phyloP scores from a whole-genome alignment of 1,139 yeast genomes.

The Diutina rugosa region DNA sequence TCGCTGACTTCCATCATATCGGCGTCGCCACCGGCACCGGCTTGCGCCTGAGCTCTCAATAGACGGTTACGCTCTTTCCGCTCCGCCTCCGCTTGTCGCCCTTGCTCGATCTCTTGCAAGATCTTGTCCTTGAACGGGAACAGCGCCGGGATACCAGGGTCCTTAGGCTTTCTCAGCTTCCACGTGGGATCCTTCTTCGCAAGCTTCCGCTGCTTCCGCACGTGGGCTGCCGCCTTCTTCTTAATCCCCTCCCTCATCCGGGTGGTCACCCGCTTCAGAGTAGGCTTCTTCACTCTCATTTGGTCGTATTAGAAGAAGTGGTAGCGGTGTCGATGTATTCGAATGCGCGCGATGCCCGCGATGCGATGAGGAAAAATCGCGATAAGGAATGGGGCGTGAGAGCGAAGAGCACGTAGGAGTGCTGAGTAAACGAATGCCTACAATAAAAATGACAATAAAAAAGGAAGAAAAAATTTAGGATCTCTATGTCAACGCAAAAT shows the following conservation, averaged over 20 bases:
- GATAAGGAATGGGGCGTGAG: neutral
- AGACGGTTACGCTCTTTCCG: conserved; percentile 38
- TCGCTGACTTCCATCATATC: conserved; percentile 21
- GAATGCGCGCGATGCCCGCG: neutral
- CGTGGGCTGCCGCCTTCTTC: conserved; percentile 88
- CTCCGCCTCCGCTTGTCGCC: conserved; percentile 50
- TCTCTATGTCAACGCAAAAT: too few relatives aligned
- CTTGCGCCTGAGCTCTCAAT: conserved; percentile 35
- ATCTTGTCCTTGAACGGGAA: conserved; percentile 89
- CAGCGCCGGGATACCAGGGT: conserved; percentile 88
- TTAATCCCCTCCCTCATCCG: conserved; percentile 93
- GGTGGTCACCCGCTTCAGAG: conserved; percentile 78
- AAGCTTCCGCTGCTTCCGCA: conserved; percentile 67
- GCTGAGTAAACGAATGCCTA: too few relatives aligned
- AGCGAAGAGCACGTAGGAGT: too few relatives aligned
- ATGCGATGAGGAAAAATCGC: neutral
- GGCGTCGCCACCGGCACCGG: conserved; percentile 27
- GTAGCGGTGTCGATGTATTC: neutral
- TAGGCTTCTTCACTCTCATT: conserved; percentile 52
- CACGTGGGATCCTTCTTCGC: conserved; percentile 89
- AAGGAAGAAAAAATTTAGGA: too few relatives aligned
- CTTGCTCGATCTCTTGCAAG: conserved; percentile 67
- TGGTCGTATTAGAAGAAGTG: neutral
- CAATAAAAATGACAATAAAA: too few relatives aligned
- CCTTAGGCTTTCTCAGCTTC: conserved; percentile 75